These are phyloP conservation scores for Cladophialophora immunda DNA, from an alignment of 2,329 filamentous ascomycete genomes.

Conservation along the genomic window DNA sequence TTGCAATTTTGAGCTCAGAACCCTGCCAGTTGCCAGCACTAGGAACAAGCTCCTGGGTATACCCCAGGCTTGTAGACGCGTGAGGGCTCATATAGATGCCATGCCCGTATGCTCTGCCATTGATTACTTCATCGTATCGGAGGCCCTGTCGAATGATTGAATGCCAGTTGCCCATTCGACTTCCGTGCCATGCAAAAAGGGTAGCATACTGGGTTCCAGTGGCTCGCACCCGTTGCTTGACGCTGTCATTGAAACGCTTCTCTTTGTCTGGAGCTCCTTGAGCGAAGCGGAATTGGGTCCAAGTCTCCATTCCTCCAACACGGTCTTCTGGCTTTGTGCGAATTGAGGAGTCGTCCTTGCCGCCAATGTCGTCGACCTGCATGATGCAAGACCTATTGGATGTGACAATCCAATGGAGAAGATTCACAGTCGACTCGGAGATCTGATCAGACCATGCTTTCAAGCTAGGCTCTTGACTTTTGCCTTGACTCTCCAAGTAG, in stretches of 20 bases:
- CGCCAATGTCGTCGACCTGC: constrained; percentile 66
- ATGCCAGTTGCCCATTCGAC: constrained; percentile 81
- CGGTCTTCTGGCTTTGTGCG: constrained; percentile 51
- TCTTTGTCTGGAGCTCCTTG: constrained; percentile 92
- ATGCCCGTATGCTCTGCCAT: constrained; percentile 78
- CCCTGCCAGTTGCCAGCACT: constrained; percentile 65
- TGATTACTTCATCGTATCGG: constrained; percentile 68
- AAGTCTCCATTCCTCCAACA: constrained; percentile 70
- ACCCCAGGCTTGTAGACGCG: constrained; percentile 65
- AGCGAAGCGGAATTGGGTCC: constrained; percentile 84
- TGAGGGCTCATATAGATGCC: constrained; percentile 81
- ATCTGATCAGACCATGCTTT: constrained; percentile 67
- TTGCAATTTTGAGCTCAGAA: constrained; percentile 68
- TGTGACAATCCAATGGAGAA: constrained; percentile 87
- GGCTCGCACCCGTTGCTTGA: constrained; percentile 57
- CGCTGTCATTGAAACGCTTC: constrained; percentile 71
- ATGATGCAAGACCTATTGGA: constrained; percentile 89
- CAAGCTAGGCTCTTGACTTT: constrained; percentile 52
- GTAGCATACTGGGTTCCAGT: constrained; percentile 66
- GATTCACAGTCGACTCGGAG: constrained; percentile 69
- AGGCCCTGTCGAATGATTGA: constrained; percentile 85
- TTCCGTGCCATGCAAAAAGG: constrained; percentile 89
- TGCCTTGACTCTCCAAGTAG: constrained; percentile 53
- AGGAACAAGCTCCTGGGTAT: constrained; percentile 48
- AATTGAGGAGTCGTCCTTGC: constrained; percentile 25